Conservation (phyloP, 495 filamentous ascomycete species). For the Penicillium crystallinum region DNA sequence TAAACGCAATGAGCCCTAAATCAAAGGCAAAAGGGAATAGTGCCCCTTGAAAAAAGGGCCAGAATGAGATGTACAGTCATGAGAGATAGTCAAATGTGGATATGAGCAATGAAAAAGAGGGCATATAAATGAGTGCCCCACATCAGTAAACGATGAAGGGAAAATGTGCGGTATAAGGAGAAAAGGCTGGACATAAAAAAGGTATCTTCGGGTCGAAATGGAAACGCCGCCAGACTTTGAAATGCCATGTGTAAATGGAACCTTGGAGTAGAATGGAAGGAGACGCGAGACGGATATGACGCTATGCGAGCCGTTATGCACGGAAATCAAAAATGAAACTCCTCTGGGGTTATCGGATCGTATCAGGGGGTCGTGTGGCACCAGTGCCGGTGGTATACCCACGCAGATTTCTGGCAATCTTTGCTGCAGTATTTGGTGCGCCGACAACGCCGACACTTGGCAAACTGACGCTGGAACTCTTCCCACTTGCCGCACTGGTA, state of each 20-base stretch:
- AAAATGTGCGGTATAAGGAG: slow-evolving; percentile 10
- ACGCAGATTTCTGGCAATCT: slow-evolving; percentile 97
- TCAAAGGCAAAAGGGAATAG: slow-evolving; percentile 2
- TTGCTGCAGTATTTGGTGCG: slow-evolving; percentile 99
- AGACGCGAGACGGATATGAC: slow-evolving; percentile 32
- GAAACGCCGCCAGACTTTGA: slow-evolving; percentile 40
- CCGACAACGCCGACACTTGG: slow-evolving; percentile 93
- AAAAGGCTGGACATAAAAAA: slow-evolving; percentile 31
- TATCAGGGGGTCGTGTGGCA: slow-evolving; percentile 68
- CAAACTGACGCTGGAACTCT: slow-evolving; percentile 90
- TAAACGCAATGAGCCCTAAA: not conserved
- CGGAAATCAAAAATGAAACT: slow-evolving; percentile 30
- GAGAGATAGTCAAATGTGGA: slow-evolving; percentile 11
- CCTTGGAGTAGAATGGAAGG: slow-evolving; percentile 21
- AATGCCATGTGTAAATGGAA: slow-evolving; percentile 42
- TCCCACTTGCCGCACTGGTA: slow-evolving; percentile 99
- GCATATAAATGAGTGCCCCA: not conserved
- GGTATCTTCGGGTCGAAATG: slow-evolving; percentile 42
- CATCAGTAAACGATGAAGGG: slow-evolving; percentile 2
- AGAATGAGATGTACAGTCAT: slow-evolving; percentile 10
- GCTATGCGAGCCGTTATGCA: slow-evolving; percentile 47
- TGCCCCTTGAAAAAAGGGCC: not conserved
- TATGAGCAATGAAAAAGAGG: slow-evolving; percentile 23
- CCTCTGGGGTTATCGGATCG: slow-evolving; percentile 25
- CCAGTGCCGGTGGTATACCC: slow-evolving; percentile 97